Conservation (phyloP, 2,329 filamentous ascomycete species). For the Botrytis medusae region DNA sequence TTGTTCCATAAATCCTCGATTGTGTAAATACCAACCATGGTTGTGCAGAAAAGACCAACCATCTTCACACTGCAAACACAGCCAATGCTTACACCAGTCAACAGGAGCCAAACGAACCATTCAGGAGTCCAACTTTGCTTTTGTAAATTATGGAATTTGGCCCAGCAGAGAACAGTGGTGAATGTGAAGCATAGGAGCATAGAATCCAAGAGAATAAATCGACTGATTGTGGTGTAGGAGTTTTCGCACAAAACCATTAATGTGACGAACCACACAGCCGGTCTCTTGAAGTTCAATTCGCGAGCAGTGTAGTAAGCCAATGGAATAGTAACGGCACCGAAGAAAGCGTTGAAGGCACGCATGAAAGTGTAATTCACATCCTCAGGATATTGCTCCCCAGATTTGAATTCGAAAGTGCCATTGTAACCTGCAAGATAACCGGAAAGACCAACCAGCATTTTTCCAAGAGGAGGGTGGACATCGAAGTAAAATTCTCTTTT, state of each 20-base stretch:
- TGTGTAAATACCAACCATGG: conserved; percentile 92
- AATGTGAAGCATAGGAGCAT: conserved; percentile 99
- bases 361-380: conserved; percentile 98
- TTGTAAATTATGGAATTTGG: conserved; percentile 89
- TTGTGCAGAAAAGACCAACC: conserved; percentile 93
- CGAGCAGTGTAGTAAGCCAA: conserved; percentile 93
- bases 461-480: conserved; percentile 90
- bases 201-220: conserved; percentile 96
- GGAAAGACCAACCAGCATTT: conserved; percentile 96
- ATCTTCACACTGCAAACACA: conserved; percentile 99
- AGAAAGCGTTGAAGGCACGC: conserved; percentile 95
- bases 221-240: conserved; percentile 97
- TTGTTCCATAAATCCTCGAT: conserved; percentile 97
- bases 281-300: conserved; percentile 81
- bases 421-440: conserved; percentile 98
- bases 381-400: conserved; percentile 89
- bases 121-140: conserved; percentile 82
- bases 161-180: conserved; percentile 94
- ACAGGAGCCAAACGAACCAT: conserved; percentile 92
- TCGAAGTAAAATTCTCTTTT: conserved; percentile 99
- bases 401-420: conserved; percentile 99
- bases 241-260: conserved; percentile 99
- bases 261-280: conserved; percentile 91
- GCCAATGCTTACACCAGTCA: conserved; percentile 93
- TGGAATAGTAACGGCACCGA: conserved; percentile 88